Evolutionary conservation across 371 early-diverging fungal genomes (phyloP), one percentile per base, ranked within the genome.

Genomic region (Mucor saturninus): DNA sequence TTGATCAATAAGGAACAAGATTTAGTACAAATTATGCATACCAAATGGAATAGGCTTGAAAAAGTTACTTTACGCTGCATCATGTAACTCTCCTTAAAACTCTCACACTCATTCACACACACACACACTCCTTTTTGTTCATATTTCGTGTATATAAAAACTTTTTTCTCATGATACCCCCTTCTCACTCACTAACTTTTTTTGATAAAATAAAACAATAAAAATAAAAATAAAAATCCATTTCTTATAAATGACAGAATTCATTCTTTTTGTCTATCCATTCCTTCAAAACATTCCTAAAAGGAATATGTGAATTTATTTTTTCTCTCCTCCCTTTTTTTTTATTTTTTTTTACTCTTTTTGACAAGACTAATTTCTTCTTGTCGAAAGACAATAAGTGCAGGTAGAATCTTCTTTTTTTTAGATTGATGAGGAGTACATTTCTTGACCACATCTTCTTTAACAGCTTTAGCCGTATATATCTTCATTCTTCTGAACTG

Each of bases 1-100:
- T 10, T 75, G 26, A 67, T 75, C 29, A 54, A 49, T 15, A 65
- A 69, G 30, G 69, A 75, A 56, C 39, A 67, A 42, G 67, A 75
- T 26, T 64, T 65, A 59, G 39, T 28, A 29, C 51, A 59, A 31
- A 54, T 67, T n/a, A 67, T 75, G 69, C 46, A 67, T 6, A 67
- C 62, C 10, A 70, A 70, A 56, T 75, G 75, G 75, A 59, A 57
- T 55, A 35, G 58, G 10, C 29, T 72, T 9, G 72, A 75, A 53
- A 72, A 72, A 35, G 69, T 75, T 28, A 72, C 75, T 30, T 50
- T 75, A 21, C 72, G 68, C 31, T 75, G 75, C 59, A 69, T 72
- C 40, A 37, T 66, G 37, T 70, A 62, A 61, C 35, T 43, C 54
- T 39, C 52, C 46, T 56, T 56, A 49, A 65, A 8, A 49, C 29